phyloP scores from a whole-genome alignment of 257 asterid species.

The Solanum bulbocastanum region DNA sequence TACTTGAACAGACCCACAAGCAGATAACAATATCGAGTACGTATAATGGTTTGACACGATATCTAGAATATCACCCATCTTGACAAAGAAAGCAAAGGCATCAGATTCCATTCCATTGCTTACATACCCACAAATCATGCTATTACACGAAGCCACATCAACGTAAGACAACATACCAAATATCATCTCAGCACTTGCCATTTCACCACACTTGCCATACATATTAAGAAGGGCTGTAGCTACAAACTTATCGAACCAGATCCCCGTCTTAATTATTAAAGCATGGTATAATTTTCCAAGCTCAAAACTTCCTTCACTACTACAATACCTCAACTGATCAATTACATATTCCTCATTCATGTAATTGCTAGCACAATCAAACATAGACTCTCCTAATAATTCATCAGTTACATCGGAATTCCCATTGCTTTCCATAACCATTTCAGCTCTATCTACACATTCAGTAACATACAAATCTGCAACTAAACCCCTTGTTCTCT shows the following conservation, averaged over 20 bases:
- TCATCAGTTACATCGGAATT: background rate
- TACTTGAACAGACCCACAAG: slow-evolving; percentile 7
- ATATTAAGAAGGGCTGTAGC: slow-evolving; percentile 10
- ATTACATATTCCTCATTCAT: background rate
- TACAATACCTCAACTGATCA: background rate
- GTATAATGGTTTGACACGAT: slow-evolving; percentile 11
- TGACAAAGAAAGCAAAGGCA: slow-evolving; percentile 1
- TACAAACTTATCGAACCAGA: slow-evolving; percentile 9
- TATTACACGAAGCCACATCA: slow-evolving; percentile 14
- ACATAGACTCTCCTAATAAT: background rate
- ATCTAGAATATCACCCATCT: background rate
- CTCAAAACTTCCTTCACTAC: slow-evolving; percentile 7
- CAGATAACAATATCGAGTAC: slow-evolving; percentile 7
- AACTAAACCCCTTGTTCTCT: background rate
- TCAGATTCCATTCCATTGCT: slow-evolving; percentile 2
- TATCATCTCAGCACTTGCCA: background rate
- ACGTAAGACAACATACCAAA: background rate
- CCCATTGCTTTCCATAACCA: background rate
- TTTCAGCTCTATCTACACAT: background rate
- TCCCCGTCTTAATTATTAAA: slow-evolving; percentile 2
- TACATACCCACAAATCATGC: slow-evolving; percentile 14
- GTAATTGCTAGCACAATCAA: background rate
- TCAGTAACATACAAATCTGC: background rate
- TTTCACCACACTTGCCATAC: slow-evolving; percentile 9
- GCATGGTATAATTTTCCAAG: slow-evolving; percentile 6